A percentile compares a stretch with the other conserved stretches of the same genome.
These are phyloP conservation scores for Porogramme epimiltina DNA, from an alignment of 1,284 basidiomycete genomes.

Conservation along the genomic window DNA sequence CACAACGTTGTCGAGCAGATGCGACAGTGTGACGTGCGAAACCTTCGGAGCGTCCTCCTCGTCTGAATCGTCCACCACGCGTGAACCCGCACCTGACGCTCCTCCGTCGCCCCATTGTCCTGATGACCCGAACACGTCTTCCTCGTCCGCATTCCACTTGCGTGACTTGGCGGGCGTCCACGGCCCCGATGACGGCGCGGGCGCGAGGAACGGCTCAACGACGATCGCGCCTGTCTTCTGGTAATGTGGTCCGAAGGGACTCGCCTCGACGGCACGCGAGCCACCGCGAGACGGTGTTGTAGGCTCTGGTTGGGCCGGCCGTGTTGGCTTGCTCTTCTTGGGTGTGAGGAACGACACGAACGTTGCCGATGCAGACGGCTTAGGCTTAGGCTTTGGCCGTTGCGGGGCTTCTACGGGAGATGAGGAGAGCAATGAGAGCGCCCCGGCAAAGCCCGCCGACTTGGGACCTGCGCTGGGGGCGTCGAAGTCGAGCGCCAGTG, in stretches of 20 bases:
- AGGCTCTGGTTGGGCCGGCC: slow-evolving; percentile 38
- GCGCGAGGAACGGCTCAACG: slow-evolving; percentile 73
- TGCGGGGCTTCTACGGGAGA: slow-evolving; percentile 26
- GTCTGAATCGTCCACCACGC: slow-evolving; percentile 36
- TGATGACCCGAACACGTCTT: slow-evolving; percentile 64
- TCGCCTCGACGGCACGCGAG: slow-evolving; percentile 57
- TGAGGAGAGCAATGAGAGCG: slow-evolving; percentile 5
- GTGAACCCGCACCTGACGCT: slow-evolving; percentile 17
- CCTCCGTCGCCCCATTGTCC: slow-evolving; percentile 54
- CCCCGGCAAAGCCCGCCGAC: slow-evolving; percentile 11
- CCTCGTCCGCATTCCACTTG: slow-evolving; percentile 59
- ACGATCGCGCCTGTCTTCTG: slow-evolving; percentile 71
- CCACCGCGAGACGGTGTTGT: slow-evolving; percentile 42
- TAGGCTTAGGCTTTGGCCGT: slow-evolving; percentile 54
- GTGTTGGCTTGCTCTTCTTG: slow-evolving; percentile 55
- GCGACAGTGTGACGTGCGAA: slow-evolving; percentile 72
- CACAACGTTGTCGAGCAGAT: slow-evolving; percentile 91
- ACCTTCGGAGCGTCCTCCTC: slow-evolving; percentile 35
- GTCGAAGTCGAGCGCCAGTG: slow-evolving; percentile 64
- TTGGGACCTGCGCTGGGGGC: slow-evolving; percentile 19
- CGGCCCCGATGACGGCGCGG: slow-evolving; percentile 55
- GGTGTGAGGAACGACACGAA: slow-evolving; percentile 81
- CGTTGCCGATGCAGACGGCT: slow-evolving; percentile 48
- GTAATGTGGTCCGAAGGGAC: slow-evolving; percentile 87
- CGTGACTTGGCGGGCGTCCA: slow-evolving; percentile 61